Base-by-base conservation (phyloP, 2,329 filamentous ascomycete species). In the Paramyrothecium roridum region DNA sequence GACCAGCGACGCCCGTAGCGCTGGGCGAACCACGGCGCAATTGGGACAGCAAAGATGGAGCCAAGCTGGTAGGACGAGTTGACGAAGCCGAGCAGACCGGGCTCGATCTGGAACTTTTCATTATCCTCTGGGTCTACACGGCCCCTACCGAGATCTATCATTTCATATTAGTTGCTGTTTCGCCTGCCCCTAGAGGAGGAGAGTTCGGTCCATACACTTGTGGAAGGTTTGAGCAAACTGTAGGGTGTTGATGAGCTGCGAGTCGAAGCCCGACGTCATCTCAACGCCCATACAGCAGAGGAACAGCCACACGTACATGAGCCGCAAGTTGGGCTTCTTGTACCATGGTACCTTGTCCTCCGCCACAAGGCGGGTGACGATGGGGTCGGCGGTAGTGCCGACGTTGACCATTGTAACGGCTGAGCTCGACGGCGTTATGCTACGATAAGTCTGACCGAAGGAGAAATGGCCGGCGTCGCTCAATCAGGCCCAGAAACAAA, bases 221-320 rank as follows among this genome's bases (percentile, higher is more conserved):
- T 73, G 68, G 65, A 72, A 76, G 6, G 65, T 61, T 43, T 65
- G 62, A 21, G 71, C 67, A 56, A 76, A 72, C 55, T 76, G 74
- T 1, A 76, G 63, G 0, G 72, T 73, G 58, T 75, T 76, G 62
- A 69, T 69, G n/a, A 69, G 59, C 54, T 69, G 79, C 3, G 76
- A 79, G 61, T 84, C 81, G 53, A 83, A 84, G 0, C 81, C 80
- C 3, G 78, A 81, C 0, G 81, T 83, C 57, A 81, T 80, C 65
- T 84, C 81, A 20, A 84, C 79, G 52, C 80, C 80, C 67, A 83
- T 78, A 62, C 78, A 82, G 49, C 78, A 79, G 12, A 78, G 73
- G 47, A 84, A 78, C 52, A 84, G 71, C 53, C 77, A 65, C 3
- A 83, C 61, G 61, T 84, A 84, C 53, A 84, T 71, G 3, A 63